Base-by-base conservation (phyloP, 257 asterid genomes). In the Cordia subcordata region DNA sequence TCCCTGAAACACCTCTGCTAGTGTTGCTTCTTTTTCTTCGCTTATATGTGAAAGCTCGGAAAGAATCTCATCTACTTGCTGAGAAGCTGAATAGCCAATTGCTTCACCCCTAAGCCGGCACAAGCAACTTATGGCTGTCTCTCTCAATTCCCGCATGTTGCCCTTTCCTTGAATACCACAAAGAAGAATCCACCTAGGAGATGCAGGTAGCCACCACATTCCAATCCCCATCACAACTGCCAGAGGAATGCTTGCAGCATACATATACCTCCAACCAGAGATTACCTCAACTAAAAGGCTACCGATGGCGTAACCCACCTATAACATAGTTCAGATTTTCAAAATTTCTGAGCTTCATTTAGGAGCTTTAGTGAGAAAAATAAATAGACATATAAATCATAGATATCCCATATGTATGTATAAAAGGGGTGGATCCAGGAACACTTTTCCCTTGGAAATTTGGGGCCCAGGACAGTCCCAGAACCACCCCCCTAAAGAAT, bases 101-200 rank as follows among this genome's bases (percentile, higher is more conserved):
- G 73, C 81, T 59, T 65, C 71, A 72, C 99, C 99, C 68, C 97
- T 81, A 69, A 93, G 78, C 69, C 72, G 80, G 71, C 92, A 75
- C 65, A 86, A 81, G 73, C 97, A 82, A 77, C 73, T 59, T 73
- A 85, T 79, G 62, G 99, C 96, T 10, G 60, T 69, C 68, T 76
- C 83, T 73, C 94, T 78, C 60, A 89, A 74, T 55, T 64, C 80
- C 57, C 61, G 73, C 51, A 64, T 53, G 23, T 80, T 83, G 21
- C 94, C 97, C 79, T 93, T 93, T 52, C 90, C 92, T 65, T 93
- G 95, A 40, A 83, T 77, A 64, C 89, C 94, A 62, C 81, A 68
- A 51, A 93, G 77, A 70, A 93, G 96, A 80, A 89, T 78, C 99
- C 97, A 93, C 77, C 99, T 85, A 51, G 99, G 97, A 4, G 99